phyloP scores from a whole-genome alignment of 2,329 filamentous ascomycete genomes.

The Metarhizium rileyi region DNA sequence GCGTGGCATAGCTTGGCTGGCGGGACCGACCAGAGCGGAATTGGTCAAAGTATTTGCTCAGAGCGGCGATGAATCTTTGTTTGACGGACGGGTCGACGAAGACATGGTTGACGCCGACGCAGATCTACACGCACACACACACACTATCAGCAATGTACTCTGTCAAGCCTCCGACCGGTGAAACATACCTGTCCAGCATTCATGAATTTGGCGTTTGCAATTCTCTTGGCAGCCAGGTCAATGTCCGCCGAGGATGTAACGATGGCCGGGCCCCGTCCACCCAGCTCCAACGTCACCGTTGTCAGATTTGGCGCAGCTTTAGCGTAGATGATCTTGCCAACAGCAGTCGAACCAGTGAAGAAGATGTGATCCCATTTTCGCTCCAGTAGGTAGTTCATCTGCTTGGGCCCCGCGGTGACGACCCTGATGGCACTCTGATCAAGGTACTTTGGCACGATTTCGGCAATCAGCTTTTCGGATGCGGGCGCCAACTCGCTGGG shows the following conservation, averaged over 20 bases:
- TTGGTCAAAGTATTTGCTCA: slow-evolving; percentile 24
- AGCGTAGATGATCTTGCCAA: slow-evolving; percentile 26
- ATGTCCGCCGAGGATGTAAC: slow-evolving; percentile 30
- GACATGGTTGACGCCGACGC: slow-evolving; percentile 29
- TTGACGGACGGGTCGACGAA: slow-evolving; percentile 30
- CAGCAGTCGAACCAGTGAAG: slow-evolving; percentile 30
- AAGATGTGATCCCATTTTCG: slow-evolving; percentile 34
- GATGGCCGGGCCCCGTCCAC: slow-evolving; percentile 34
- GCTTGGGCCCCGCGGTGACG: slow-evolving; percentile 25
- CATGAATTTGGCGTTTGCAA: slow-evolving; percentile 31
- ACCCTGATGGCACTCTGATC: slow-evolving; percentile 27
- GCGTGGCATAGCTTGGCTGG: slow-evolving; percentile 9
- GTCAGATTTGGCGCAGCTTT: slow-evolving; percentile 37
- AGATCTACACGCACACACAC: slow-evolving; percentile 17
- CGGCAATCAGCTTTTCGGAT: slow-evolving; percentile 26
- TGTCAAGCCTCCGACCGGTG: not conserved
- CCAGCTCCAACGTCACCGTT: slow-evolving; percentile 32
- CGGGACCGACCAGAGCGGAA: slow-evolving; percentile 7
- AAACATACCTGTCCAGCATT: slow-evolving; percentile 26
- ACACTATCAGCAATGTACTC: slow-evolving; percentile 19
- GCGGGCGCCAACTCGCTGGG: slow-evolving; percentile 29
- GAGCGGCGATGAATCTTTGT: slow-evolving; percentile 23
- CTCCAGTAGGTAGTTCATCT: slow-evolving; percentile 27
- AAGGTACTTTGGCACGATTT: slow-evolving; percentile 31
- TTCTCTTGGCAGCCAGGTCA: slow-evolving; percentile 31